These are phyloP conservation scores for Jasminum sambac DNA, from an alignment of 257 asterid genomes.

Conservation along the genomic window DNA sequence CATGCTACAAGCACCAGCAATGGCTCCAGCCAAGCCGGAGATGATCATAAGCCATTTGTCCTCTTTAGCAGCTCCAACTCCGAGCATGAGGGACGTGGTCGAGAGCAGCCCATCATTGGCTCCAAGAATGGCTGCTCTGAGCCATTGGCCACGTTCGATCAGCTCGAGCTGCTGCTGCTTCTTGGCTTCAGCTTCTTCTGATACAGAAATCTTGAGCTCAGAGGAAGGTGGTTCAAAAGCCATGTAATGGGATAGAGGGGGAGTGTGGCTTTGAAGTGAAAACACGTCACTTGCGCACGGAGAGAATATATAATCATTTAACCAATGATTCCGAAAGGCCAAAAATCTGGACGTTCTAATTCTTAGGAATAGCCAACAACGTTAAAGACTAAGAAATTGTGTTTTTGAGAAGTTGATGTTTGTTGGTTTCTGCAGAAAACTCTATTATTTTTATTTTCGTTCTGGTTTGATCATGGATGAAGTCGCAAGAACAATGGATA, in stretches of 20 bases:
- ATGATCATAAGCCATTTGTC: constrained; percentile 47
- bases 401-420: background rate
- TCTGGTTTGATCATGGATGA: background rate
- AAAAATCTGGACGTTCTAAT: constrained; percentile 16
- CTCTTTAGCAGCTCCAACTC: constrained; percentile 62
- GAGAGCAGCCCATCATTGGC: constrained; percentile 67
- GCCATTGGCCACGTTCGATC: constrained; percentile 56
- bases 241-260: constrained; percentile 23
- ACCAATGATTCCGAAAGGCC: background rate
- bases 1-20: constrained; percentile 77
- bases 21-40: constrained; percentile 60
- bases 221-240: constrained; percentile 27
- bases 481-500: background rate
- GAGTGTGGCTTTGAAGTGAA: constrained; percentile 48
- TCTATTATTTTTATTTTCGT: too few relatives aligned
- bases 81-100: constrained; percentile 60
- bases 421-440: background rate
- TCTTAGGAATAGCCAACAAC: constrained; percentile 23
- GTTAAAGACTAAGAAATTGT: constrained; percentile 24
- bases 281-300: constrained; percentile 31
- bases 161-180: constrained; percentile 21
- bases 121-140: constrained; percentile 74
- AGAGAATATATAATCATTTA: constrained; percentile 24
- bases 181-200: constrained; percentile 14
- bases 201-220: constrained; percentile 27